phyloP scores from a whole-genome alignment of 2,329 filamentous ascomycete species.

The Penicillium sclerotigenum region DNA sequence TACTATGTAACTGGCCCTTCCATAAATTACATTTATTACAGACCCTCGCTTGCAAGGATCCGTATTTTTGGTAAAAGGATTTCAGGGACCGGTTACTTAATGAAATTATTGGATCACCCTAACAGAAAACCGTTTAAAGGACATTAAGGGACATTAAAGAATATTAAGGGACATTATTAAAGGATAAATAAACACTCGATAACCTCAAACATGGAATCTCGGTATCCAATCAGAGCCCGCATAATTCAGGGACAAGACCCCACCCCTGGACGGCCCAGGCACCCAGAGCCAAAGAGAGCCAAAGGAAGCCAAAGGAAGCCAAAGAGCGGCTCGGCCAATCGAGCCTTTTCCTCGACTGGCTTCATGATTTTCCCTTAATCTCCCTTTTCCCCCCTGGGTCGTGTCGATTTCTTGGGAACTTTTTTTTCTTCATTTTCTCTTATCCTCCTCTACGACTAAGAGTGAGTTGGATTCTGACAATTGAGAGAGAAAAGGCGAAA shows the following conservation, averaged over 20 bases:
- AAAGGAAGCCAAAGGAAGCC: neutral
- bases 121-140: neutral
- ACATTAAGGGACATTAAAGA: neutral
- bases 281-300: neutral
- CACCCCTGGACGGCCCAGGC: neutral
- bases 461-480: neutral
- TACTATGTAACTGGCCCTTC: too few species aligned
- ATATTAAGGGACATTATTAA: too few species aligned
- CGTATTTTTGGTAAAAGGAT: too few species aligned
- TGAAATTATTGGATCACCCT: neutral
- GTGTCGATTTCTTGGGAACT: neutral
- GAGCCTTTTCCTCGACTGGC: constrained; percentile 4
- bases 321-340: constrained; percentile 12
- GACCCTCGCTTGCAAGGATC: too few species aligned
- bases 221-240: neutral
- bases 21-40: too few species aligned
- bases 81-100: too few species aligned
- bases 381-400: neutral
- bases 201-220: neutral
- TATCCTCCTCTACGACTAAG: constrained; percentile 2
- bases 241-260: neutral
- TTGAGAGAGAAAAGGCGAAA: neutral
- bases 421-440: neutral
- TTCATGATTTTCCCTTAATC: constrained; percentile 8
- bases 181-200: constrained; percentile 1